phyloP scores from a whole-genome alignment of 75 land plant species.

The Cunninghamia lanceolata region DNA sequence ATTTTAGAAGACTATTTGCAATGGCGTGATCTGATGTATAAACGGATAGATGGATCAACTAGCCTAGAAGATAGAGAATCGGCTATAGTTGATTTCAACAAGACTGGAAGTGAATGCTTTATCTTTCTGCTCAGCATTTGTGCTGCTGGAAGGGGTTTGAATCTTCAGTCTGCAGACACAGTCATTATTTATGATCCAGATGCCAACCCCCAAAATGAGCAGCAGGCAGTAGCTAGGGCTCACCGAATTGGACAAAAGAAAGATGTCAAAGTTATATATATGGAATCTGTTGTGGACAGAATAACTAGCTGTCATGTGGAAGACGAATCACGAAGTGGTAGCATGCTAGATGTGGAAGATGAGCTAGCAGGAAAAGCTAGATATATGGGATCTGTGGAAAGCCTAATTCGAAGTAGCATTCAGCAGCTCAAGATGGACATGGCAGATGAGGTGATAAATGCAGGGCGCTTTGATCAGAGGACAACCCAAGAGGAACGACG shows the following conservation, averaged over 20 bases:
- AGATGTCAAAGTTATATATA: slow-evolving; percentile 95
- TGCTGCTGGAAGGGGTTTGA: slow-evolving; percentile 97
- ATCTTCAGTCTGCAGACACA: slow-evolving; percentile 98
- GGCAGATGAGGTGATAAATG: slow-evolving; percentile 99
- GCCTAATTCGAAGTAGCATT: slow-evolving; percentile 93
- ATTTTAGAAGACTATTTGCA: slow-evolving; percentile 52
- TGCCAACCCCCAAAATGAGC: slow-evolving; percentile 99
- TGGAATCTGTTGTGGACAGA: slow-evolving; percentile 99
- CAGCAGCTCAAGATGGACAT: slow-evolving; percentile 99
- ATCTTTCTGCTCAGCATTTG: slow-evolving; percentile 96
- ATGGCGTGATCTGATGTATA: slow-evolving; percentile 40
- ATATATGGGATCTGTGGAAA: slow-evolving; percentile 98
- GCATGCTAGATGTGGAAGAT: slow-evolving; percentile 73
- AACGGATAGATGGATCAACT: slow-evolving; percentile 53
- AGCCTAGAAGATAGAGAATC: slow-evolving; percentile 66
- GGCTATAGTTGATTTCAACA: slow-evolving; percentile 95
- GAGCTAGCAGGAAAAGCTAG: slow-evolving; percentile 97
- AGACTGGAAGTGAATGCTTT: slow-evolving; percentile 80
- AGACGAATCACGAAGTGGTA: slow-evolving; percentile 90
- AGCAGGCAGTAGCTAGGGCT: slow-evolving; percentile 99
- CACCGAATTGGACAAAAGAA: slow-evolving; percentile 95
- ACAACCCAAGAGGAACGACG: slow-evolving; percentile 98
- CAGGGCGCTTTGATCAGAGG: slow-evolving; percentile 98
- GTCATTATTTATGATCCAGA: slow-evolving; percentile 99
- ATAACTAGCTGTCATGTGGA: slow-evolving; percentile 84